A percentile compares a stretch with the other conserved stretches of the same genome.
Conservation (phyloP, 164 flowering plant species). For the Sextonia rubra region DNA sequence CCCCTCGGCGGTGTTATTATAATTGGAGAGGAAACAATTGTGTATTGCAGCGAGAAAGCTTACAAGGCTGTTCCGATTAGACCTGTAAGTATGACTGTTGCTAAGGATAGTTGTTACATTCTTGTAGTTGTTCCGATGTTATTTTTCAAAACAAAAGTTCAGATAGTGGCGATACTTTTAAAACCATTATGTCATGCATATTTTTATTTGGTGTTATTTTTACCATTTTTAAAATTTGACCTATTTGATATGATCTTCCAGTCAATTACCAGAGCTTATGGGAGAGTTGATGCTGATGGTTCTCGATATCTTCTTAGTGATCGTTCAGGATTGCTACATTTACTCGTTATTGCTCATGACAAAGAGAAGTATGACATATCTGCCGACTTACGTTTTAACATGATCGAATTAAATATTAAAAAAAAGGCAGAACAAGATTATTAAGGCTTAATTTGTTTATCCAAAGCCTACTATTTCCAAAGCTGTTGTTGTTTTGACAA, state of each 20-base stretch:
- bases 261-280: slow-evolving; percentile 93
- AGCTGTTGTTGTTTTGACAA: slow-evolving; percentile 6
- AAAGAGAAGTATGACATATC: slow-evolving; percentile 64
- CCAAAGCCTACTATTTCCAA: neutral
- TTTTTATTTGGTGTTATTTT: neutral
- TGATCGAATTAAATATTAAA: too few relatives aligned
- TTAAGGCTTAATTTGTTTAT: neutral
- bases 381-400: neutral
- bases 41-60: slow-evolving; percentile 78
- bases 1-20: slow-evolving; percentile 96
- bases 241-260: slow-evolving; percentile 28
- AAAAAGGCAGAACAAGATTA: neutral
- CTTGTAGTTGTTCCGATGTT: neutral
- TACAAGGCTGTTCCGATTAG: slow-evolving; percentile 91
- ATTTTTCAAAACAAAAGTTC: too few relatives aligned
- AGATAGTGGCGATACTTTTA: too few relatives aligned
- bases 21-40: slow-evolving; percentile 96
- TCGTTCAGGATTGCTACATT: slow-evolving; percentile 85
- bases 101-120: neutral
- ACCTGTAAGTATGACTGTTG: slow-evolving; percentile 50
- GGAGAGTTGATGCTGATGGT: slow-evolving; percentile 98
- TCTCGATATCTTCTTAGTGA: slow-evolving; percentile 94
- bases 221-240: neutral
- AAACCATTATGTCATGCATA: neutral
- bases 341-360: slow-evolving; percentile 94